Base-by-base conservation (phyloP, 768 basidiomycete genomes). In the Tricholoma hemisulphureum region DNA sequence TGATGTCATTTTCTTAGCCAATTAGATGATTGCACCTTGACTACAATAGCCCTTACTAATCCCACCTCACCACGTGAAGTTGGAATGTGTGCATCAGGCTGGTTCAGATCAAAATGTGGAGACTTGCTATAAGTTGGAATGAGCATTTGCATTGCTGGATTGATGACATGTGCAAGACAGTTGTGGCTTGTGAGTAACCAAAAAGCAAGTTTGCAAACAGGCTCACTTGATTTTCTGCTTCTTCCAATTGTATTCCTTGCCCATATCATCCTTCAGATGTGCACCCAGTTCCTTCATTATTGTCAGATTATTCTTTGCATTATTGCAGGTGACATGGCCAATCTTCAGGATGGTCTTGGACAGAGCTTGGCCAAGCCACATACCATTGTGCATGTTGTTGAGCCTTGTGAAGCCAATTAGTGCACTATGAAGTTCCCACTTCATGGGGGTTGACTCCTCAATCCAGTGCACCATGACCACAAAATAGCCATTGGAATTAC, bases 111-210 rank as follows among this genome's bases (percentile, higher is more conserved):
- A 48, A 55, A 71, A 58, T 67, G 63, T 20, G 61, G 60, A 6
- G 66, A 34, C 51, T 62, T 68, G 53, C 67, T 71, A 45, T 71
- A 63, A 1, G 64, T 60, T 16, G 24, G 56, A 31, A 74, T 56
- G 13, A 73, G 35, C 1, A 67, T 68, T 51, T 73, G 72, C 3
- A 69, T 75, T 1, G 67, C 67, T 16, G 75, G 64, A 55, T 75
- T 73, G 51, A 75, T 63, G 10, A 72, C 57, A 56, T 73, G 73
- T 18, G 66, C 66, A 31, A 67, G 58, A 52, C 61, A 74, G 6
- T 72, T 73, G 28, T 51, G 7, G 2, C 16, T 39, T 24, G 21
- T 51, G 14, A 49, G 23, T 35, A 5, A 39, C 31, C 8, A 16
- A 41, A 18, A 8, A 24, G 14, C 0, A 29, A 24, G n/a, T 2